These are phyloP conservation scores for Fusarium illudens DNA, from an alignment of 2,329 filamentous ascomycete species.

Conservation along the genomic window DNA sequence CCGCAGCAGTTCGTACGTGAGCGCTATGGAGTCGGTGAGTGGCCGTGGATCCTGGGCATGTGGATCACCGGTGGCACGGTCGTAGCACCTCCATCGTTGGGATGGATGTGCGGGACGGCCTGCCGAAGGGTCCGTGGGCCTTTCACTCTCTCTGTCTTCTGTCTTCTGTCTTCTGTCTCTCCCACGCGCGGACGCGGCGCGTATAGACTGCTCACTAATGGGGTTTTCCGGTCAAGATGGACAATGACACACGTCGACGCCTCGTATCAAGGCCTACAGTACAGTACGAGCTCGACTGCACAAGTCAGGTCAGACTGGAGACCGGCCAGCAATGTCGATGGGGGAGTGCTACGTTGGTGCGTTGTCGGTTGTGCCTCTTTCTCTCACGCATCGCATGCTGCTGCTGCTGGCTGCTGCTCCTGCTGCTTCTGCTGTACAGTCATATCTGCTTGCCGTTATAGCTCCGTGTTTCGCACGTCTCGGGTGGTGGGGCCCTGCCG, in stretches of 20 bases:
- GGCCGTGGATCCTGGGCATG: conserved; percentile 36
- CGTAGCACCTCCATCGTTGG: conserved; percentile 33
- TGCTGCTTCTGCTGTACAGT: conserved; percentile 9
- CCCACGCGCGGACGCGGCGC: conserved; percentile 28
- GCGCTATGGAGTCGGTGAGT: conserved; percentile 41
- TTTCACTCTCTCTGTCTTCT: conserved; percentile 5
- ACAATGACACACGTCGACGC: background rate
- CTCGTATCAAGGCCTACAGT: background rate
- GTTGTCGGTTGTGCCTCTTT: conserved; percentile 27
- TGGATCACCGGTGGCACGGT: conserved; percentile 30
- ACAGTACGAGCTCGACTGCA: conserved; percentile 4
- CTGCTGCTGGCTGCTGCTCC: conserved; percentile 5
- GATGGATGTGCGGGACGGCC: conserved; percentile 30
- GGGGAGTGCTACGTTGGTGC: conserved; percentile 12
- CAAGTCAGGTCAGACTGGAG: conserved; percentile 12
- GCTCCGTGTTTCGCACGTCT: conserved; percentile 26
- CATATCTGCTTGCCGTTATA: conserved; percentile 29
- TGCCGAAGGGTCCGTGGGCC: conserved; percentile 25
- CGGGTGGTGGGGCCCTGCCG: conserved; percentile 23
- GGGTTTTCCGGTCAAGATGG: background rate
- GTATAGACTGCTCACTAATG: conserved; percentile 14
- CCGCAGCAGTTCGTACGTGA: conserved; percentile 39
- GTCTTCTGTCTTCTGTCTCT: conserved; percentile 4
- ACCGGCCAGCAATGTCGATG: background rate
- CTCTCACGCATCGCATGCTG: conserved; percentile 25